phyloP scores from a whole-genome alignment of 805 yeast genomes.

The Wickerhamomyces canadensis region DNA sequence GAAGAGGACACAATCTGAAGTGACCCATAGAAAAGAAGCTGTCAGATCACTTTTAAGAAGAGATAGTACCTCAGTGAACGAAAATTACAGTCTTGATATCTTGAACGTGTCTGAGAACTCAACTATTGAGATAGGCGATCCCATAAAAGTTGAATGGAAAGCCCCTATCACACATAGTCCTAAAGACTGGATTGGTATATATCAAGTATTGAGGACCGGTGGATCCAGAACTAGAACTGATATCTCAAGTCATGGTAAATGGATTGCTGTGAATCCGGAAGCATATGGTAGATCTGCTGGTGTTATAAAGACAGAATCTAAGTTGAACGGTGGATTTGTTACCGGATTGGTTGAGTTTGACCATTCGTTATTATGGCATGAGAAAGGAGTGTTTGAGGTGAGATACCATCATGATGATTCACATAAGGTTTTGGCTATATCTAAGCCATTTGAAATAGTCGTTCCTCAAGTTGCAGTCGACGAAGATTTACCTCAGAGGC shows the following conservation, averaged over 20 bases:
- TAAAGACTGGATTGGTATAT: conserved; percentile 75
- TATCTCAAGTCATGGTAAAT: conserved; percentile 59
- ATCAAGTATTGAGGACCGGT: conserved; percentile 56
- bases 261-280: conserved; percentile 43
- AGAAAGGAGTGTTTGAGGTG: conserved; percentile 67
- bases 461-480: conserved; percentile 32
- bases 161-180: conserved; percentile 43
- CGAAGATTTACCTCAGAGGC: conserved; percentile 25
- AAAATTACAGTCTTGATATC: conserved; percentile 26
- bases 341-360: conserved; percentile 46
- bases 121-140: conserved; percentile 40
- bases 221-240: conserved; percentile 49
- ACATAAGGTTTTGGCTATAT: conserved; percentile 63
- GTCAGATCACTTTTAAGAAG: conserved; percentile 6
- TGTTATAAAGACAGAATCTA: conserved; percentile 4
- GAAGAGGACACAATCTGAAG: conserved; percentile 21
- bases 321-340: conserved; percentile 15
- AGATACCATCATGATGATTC: conserved; percentile 63
- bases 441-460: conserved; percentile 61
- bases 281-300: conserved; percentile 27
- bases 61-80: conserved; percentile 18
- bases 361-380: conserved; percentile 48
- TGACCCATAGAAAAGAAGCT: conserved; percentile 8
- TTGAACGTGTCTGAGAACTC: conserved; percentile 13
- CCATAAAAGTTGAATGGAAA: conserved; percentile 49